Evolutionary conservation across 768 basidiomycete genomes (phyloP).

Genomic region (Boletus tylopilopsis): DNA sequence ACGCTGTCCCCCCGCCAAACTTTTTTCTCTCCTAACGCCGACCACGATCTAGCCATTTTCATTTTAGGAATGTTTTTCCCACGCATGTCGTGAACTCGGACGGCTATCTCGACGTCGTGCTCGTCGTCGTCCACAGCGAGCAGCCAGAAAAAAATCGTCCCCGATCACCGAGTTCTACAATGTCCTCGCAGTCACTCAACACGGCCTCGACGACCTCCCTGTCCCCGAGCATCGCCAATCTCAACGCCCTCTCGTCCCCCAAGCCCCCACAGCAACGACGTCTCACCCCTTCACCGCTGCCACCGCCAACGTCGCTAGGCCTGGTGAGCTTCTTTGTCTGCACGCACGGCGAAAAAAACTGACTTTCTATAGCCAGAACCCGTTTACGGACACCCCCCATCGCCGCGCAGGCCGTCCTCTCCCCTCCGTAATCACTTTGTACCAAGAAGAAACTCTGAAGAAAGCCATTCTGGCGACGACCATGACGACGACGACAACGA

Average conservation of each 20-base stretch:
- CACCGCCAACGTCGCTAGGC: slow-evolving; percentile 39
- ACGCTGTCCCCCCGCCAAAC: slow-evolving; percentile 16
- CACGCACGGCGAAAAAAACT: not conserved
- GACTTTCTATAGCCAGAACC: slow-evolving; percentile 39
- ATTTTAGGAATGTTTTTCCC: slow-evolving; percentile 21
- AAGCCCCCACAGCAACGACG: slow-evolving; percentile 35
- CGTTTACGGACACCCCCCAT: slow-evolving; percentile 36
- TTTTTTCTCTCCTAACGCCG: slow-evolving; percentile 26
- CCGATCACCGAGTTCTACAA: slow-evolving; percentile 18
- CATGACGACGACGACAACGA: slow-evolving; percentile 33
- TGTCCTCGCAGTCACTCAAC: slow-evolving; percentile 30
- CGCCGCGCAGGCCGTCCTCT: slow-evolving; percentile 54
- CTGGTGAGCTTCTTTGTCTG: slow-evolving; percentile 29
- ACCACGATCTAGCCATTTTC: not conserved
- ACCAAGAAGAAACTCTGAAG: slow-evolving; percentile 47
- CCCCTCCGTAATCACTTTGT: slow-evolving; percentile 66
- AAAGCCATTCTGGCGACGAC: slow-evolving; percentile 43
- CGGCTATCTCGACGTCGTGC: slow-evolving; percentile 18
- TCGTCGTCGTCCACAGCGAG: slow-evolving; percentile 30
- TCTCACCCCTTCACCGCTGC: slow-evolving; percentile 32
- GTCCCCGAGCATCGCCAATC: slow-evolving; percentile 31
- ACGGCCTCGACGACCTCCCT: slow-evolving; percentile 32
- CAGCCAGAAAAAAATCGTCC: slow-evolving; percentile 17
- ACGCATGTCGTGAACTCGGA: slow-evolving; percentile 13
- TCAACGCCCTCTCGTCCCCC: slow-evolving; percentile 30